Base-by-base conservation (phyloP, 2,329 filamentous ascomycete genomes). In the Penicillium sp. region DNA sequence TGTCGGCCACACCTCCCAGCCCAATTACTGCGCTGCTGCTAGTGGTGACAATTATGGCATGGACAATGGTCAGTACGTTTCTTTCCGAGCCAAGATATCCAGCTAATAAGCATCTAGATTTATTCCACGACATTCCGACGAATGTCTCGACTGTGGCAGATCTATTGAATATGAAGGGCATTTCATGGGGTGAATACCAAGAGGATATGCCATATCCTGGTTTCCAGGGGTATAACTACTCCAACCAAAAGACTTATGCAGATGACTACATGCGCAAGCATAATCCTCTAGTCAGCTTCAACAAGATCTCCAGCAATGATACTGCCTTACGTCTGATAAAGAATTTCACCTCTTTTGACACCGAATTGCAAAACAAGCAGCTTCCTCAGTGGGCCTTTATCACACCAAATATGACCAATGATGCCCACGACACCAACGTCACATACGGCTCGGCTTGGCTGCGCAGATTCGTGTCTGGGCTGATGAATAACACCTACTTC, bases 231-330 rank as follows among this genome's bases (percentile, higher is more conserved):
- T 72, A 74, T 29, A 78, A 76, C 0, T 90, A 79, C 71, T 79
- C 84, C 57, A 91, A 91, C 74, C 85, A 85, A 61, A 60, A 84
- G 61, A 90, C 82, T 2, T 82, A 84, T 27, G 81, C 82, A 43
- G 89, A 91, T 65, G 87, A 89, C 76, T 95, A 95, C 71, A 90
- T 93, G 1, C 87, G 91, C 69, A 93, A 95, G 77, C 90, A 95
- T 77, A 93, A 93, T 51, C 74, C 75, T 80, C 82, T 46, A 77
- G 78, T 93, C 55, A 79, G 88, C 49, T 90, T 85, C 73, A 82
- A 91, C 70, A 84, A 82, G 21, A 81, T 90, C 37, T 82, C 86
- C 52, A 76, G 80, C 47, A 82, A 81, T 49, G 71, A 81, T 10
- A 79, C 84, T 14, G 85, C 89, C 27, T 79, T 90, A 1, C 81